Evolutionary conservation across 2,329 filamentous ascomycete genomes (phyloP), one percentile per base, ranked within the genome.

Genomic region (Venturia effusa): DNA sequence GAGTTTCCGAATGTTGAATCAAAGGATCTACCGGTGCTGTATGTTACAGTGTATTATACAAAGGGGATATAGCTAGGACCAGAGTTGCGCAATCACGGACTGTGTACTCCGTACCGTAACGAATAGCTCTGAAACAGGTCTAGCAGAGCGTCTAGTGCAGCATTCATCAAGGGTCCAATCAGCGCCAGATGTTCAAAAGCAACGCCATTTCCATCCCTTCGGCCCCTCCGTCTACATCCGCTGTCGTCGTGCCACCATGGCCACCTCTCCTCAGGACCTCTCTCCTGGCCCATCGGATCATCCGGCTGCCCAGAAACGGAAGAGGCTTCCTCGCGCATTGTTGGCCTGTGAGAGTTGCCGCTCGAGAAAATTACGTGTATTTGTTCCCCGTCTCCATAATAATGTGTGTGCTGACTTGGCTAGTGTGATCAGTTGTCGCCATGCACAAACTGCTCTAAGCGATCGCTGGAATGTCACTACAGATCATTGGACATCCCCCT

Each of bases 391-490:
- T n/a, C n/a, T n/a, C n/a, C n/a, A n/a, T n/a, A n/a, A n/a, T n/a
- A n/a, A n/a, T n/a, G n/a, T n/a, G n/a, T n/a, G n/a, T n/a, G n/a
- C n/a, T n/a, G n/a, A n/a, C n/a, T n/a, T n/a, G n/a, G n/a, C n/a
- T n/a, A 64, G 62, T 64, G 62, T n/a, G 62, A 64, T 51, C 62
- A 64, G 27, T 8, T 34, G 34, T 41, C 54, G 51, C 62, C 62
- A 1, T 64, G 62, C 40, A 60, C 54, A 13, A 60, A 64, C n/a
- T 64, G 62, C 19, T 27, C 57, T 4, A 64, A 64, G 24, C 62
- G 57, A 17, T 32, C 51, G 3, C 61, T 64, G 32, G 27, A 60
- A 1, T 64, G 62, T 55, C 24, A 41, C 3, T 63, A 63, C 19
- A 55, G 61, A 30, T 55, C 45, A 10, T 27, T 63, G n/a, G 48